Percentiles rank a stretch among this genome's conserved stretches.
These are phyloP conservation scores for Fraxinus paxiana DNA, from an alignment of 305 asterid genomes.

Conservation along the genomic window DNA sequence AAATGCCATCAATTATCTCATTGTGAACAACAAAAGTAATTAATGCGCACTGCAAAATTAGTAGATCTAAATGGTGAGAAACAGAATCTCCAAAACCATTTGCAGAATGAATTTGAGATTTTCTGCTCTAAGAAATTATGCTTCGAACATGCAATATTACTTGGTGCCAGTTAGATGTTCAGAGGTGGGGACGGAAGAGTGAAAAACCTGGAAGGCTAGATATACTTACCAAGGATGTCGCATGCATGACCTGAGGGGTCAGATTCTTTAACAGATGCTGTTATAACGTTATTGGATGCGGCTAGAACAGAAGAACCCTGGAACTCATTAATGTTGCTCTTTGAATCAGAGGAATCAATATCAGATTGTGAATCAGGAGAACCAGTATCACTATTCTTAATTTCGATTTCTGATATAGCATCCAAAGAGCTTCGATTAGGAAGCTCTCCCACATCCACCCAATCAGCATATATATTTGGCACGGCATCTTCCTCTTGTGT, in stretches of 20 bases:
- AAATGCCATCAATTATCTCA: not conserved
- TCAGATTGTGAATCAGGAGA: slow-evolving; percentile 61
- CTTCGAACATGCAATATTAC: not conserved
- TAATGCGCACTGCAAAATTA: not conserved
- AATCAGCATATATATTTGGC: slow-evolving; percentile 31
- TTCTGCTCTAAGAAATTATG: not conserved
- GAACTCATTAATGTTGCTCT: slow-evolving; percentile 44
- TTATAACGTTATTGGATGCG: slow-evolving; percentile 25
- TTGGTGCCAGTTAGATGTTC: slow-evolving; percentile 7
- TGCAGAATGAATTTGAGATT: not conserved
- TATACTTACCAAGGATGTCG: slow-evolving; percentile 46
- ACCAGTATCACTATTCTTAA: slow-evolving; percentile 44
- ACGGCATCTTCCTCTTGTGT: slow-evolving; percentile 41
- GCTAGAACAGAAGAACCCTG: slow-evolving; percentile 41
- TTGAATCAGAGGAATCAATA: slow-evolving; percentile 51
- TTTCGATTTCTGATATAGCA: slow-evolving; percentile 57
- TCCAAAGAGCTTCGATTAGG: slow-evolving; percentile 44
- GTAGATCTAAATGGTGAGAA: not conserved
- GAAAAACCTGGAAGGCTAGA: slow-evolving; percentile 16
- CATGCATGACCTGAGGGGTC: slow-evolving; percentile 32
- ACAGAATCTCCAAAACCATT: slow-evolving; percentile 11
- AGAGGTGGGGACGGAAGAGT: slow-evolving; percentile 4
- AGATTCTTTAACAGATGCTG: slow-evolving; percentile 38
- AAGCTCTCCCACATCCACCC: slow-evolving; percentile 45
- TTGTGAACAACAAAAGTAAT: not conserved